Base-by-base conservation (phyloP, 805 yeast species). In the Priceomyces castillae region DNA sequence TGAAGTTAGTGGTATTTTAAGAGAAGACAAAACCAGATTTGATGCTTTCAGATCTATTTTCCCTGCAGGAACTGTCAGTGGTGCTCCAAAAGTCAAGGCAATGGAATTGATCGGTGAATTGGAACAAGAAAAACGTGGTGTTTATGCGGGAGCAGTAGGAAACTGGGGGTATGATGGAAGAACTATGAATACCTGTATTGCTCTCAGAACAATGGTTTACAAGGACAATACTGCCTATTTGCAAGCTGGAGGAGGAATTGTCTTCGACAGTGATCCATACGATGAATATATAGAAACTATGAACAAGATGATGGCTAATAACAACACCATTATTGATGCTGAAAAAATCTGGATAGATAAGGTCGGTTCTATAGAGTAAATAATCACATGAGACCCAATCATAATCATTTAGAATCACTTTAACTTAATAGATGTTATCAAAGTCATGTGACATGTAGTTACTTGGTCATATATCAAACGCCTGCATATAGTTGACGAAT, bases 201-300 rank as follows among this genome's bases (percentile, higher is more conserved):
- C 99, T 0, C 73, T 94, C 55, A 80, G 99, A 68, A 94, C 99
- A 0, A 92, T 94, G 99, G 90, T 94, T 36, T 84, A 79, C 60
- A 94, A 94, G 61, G 88, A 92, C 53, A 92, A 90, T 19, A 73
- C 79, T 41, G 97, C 97, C 0, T 92, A 90, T 57, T 73, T 94
- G 54, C 99, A 94, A 73, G 98, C 99, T 2, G 99, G 99, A 51
- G 99, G 99, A 44, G 99, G 99, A 46, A 94, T 94, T 61, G 99
- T 94, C 18, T 84, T 74, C 62, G 99, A 94, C 62, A 85, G 95
- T 50, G 97, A 94, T 62, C 96, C 95, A 44, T 82, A 84, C 56
- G 99, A 92, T 49, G 99, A 94, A 70, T 94, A 90, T 64, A 72
- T 90, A 38, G 99, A 94, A 71, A 94, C 98, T 1, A 84, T 94